Base-by-base conservation (phyloP, 164 flowering plant genomes). In the Taxillus chinensis region DNA sequence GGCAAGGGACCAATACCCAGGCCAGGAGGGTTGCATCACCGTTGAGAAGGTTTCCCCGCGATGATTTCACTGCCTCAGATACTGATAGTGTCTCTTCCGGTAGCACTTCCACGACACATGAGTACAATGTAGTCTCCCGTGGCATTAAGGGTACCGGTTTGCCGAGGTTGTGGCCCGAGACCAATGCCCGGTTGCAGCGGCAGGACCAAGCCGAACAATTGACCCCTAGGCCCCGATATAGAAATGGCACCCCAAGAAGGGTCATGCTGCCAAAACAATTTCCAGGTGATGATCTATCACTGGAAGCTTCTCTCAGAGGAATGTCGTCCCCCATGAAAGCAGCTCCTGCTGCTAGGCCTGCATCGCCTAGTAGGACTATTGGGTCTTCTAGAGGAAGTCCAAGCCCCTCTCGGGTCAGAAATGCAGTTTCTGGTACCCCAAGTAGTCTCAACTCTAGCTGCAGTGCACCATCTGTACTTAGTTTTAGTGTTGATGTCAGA, bases 71-170 rank as follows among this genome's bases (percentile, higher is more conserved):
- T 42, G 83, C 90, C 4, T 89, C 98, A 15, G 98, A 93, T 76
- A 80, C 90, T 11, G 97, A 93, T n/a, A 93, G 97, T 74, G 92
- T 86, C 59, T 93, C 98, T 16, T 93, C 98, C 16, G 96, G 96
- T 55, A 85, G 98, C 73, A 88, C 92, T 71, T 80, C 89, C 3
- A 95, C 89, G 15, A 64, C 66, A 13, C 89, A 72, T 48, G 95
- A 84, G 50, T 68, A 71, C 57, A 68, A 68, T 68, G 81, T 73
- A 39, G 15, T 59, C 12, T 12, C 64, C 6, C 69, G 65, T 12
- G 61, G 76, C 14, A 66, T 64, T 43, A 73, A 58, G 57, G 75
- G 66, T 52, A 75, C 67, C 61, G 84, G 72, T 12, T 87, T 97
- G 4, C 86, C 97, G 0, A 82, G 81, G 74, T 88, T 93, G 69